Base-by-base conservation (phyloP, 306 rosid species). In the Trifolium subterraneum region DNA sequence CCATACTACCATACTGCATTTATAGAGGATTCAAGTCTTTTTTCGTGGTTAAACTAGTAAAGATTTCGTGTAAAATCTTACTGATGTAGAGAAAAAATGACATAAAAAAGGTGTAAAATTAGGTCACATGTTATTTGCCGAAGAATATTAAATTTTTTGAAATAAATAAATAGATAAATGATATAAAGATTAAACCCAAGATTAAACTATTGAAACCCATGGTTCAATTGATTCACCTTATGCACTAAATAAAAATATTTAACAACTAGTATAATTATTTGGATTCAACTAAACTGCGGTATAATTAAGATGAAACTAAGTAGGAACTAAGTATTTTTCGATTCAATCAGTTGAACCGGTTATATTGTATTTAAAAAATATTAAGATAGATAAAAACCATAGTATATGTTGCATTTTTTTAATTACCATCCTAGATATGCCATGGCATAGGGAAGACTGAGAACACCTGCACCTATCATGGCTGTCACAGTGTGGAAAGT, bases 401-500 rank as follows among this genome's bases (percentile, higher is more conserved):
- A 12, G n/a, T 13, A 6, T 23, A 25, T 11, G 0, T 23, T 23
- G 64, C 18, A 12, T 23, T 58, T 5, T 1, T 70, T 66, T 31
- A 67, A 20, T 68, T 92, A 93, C 97, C 97, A 93, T 91, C 98
- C 98, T 39, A 93, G 77, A 66, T 89, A 93, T 68, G 97, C 94
- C 97, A 93, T 89, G 86, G 96, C 97, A 60, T 89, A 88, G 12
- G 98, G 98, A 41, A 93, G 78, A 13, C 66, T 60, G 66, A 60
- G 66, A 60, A 60, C 66, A 29, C 66, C 66, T 1, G 66, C 66
- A 60, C 98, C 98, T 14, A 91, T 93, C 98, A 91, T 93, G 70
- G 98, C 96, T 1, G 97, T 93, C 76, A 91, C 98, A 5, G 85
- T 71, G 80, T 93, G 98, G 71, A 93, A 93, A 79, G 98, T 91